phyloP scores from a whole-genome alignment of 345 rosid genomes.

The Kernera saxatilis region DNA sequence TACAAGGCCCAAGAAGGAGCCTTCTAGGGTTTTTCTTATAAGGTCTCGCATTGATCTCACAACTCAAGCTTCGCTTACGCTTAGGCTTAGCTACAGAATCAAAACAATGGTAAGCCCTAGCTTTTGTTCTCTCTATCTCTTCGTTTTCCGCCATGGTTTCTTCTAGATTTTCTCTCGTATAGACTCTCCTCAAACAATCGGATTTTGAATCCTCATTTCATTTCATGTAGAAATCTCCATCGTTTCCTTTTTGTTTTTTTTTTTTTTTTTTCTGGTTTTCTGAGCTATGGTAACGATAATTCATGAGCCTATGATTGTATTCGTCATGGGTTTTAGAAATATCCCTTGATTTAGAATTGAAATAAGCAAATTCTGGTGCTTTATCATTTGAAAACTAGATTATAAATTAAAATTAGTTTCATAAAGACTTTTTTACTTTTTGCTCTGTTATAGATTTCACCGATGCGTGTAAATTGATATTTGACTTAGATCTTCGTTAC shows the following conservation, averaged over 20 bases:
- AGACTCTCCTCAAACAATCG: background rate
- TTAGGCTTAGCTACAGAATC: constrained; percentile 4
- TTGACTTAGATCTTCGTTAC: background rate
- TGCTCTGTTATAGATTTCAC: background rate
- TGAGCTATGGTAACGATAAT: background rate
- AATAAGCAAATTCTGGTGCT: too few relatives aligned
- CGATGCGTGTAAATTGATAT: background rate
- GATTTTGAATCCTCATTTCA: background rate
- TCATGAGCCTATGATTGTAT: background rate
- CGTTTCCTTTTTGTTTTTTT: background rate
- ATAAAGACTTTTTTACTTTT: background rate
- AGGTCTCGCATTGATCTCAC: constrained; percentile 13
- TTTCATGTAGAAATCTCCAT: background rate
- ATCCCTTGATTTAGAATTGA: too few relatives aligned
- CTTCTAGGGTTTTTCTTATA: constrained; percentile 34
- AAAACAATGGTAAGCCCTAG: constrained; percentile 26
- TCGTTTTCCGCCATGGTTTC: background rate
- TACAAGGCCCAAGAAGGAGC: background rate
- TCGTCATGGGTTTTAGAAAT: constrained; percentile 1
- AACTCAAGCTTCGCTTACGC: constrained; percentile 7
- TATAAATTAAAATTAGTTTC: background rate
- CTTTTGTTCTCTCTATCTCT: background rate
- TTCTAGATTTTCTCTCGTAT: background rate
- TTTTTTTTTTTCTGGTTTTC: background rate
- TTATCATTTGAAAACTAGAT: too few relatives aligned